These are phyloP conservation scores for Pseudomonodictys pantanalensis DNA, from an alignment of 495 filamentous ascomycete species.

Conservation along the genomic window DNA sequence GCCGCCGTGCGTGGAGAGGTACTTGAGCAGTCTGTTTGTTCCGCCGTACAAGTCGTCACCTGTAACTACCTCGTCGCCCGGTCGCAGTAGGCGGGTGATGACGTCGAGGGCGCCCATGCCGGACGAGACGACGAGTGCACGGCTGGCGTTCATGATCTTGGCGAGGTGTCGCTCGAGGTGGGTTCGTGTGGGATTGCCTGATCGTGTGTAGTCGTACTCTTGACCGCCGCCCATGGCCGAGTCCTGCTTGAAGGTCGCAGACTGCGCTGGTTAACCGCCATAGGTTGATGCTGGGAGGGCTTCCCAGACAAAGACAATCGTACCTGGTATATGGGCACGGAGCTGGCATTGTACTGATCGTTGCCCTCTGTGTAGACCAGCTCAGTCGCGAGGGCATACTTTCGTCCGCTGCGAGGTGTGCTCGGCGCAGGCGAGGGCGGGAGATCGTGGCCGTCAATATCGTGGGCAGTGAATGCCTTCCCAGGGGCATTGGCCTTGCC, in stretches of 20 bases:
- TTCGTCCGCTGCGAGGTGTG: constrained; percentile 75
- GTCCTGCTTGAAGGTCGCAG: constrained; percentile 94
- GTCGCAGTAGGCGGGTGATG: constrained; percentile 86
- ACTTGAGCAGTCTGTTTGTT: constrained; percentile 90
- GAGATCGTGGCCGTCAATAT: constrained; percentile 84
- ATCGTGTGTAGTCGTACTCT: constrained; percentile 98
- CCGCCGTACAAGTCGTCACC: constrained; percentile 97
- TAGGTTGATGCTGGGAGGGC: neutral
- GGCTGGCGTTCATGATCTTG: constrained; percentile 95
- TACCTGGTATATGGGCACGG: constrained; percentile 92
- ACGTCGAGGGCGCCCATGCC: constrained; percentile 98
- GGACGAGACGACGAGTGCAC: constrained; percentile 87
- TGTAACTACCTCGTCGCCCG: constrained; percentile 94
- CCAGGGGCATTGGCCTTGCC: constrained; percentile 39
- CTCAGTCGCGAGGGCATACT: constrained; percentile 92
- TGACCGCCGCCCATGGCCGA: constrained; percentile 70
- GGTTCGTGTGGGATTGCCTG: constrained; percentile 92
- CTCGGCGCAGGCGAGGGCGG: constrained; percentile 95
- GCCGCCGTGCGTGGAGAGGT: constrained; percentile 75
- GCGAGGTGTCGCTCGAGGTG: constrained; percentile 95
- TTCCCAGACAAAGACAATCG: neutral
- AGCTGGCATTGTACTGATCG: constrained; percentile 94
- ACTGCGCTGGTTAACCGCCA: constrained; percentile 49
- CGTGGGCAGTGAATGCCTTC: constrained; percentile 71
- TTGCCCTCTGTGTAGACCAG: constrained; percentile 91